These are phyloP conservation scores for Dipteronia dyeriana DNA, from an alignment of 345 rosid genomes.

Conservation along the genomic window DNA sequence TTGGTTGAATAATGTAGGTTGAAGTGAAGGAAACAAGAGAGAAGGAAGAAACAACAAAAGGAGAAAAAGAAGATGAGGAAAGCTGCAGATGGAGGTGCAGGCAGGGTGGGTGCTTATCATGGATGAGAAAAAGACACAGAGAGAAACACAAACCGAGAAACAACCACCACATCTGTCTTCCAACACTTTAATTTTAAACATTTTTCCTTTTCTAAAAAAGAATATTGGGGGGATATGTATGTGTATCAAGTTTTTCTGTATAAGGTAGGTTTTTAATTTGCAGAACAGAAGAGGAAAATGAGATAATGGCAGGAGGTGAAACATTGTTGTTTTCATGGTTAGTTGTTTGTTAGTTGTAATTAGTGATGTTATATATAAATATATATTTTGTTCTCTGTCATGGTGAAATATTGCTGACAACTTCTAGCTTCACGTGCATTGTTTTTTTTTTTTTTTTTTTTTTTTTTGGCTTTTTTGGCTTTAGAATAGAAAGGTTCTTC, in stretches of 20 bases:
- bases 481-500: conserved; percentile 12
- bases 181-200: conserved; percentile 23
- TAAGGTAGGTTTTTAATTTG: background rate
- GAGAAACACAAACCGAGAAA: conserved; percentile 45
- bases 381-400: conserved; percentile 16
- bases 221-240: conserved; percentile 8
- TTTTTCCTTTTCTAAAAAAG: background rate
- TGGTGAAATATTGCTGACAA: conserved; percentile 29
- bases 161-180: conserved; percentile 44
- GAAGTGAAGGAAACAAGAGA: conserved; percentile 39
- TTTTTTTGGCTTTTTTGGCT: conserved; percentile 17
- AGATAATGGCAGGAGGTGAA: conserved; percentile 18
- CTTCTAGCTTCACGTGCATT: conserved; percentile 38
- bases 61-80: conserved; percentile 12
- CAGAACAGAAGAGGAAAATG: conserved; percentile 2
- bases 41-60: conserved; percentile 26
- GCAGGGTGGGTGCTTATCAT: conserved; percentile 67
- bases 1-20: conserved; percentile 25
- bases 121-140: conserved; percentile 62
- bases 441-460: conserved; percentile 6
- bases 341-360: conserved; percentile 3
- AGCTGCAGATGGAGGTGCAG: conserved; percentile 33
- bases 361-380: conserved; percentile 13
- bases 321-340: background rate
- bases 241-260: conserved; percentile 14